phyloP scores from a whole-genome alignment of 148 eudicot species.

The Nepenthes gracilis region DNA sequence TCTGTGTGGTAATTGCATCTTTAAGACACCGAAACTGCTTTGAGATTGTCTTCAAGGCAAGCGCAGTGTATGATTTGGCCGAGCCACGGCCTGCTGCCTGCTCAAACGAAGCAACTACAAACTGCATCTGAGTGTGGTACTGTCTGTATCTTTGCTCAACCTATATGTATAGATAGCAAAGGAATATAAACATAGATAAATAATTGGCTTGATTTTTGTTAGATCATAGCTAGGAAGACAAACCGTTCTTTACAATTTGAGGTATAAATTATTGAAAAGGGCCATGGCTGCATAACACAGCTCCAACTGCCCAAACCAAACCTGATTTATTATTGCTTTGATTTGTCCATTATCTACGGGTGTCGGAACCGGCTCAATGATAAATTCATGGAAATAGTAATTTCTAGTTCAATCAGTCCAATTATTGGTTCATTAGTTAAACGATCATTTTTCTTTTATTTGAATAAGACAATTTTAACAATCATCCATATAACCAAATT shows the following conservation, averaged over 20 bases:
- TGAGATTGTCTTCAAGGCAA: slow-evolving; percentile 39
- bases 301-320: slow-evolving; percentile 3
- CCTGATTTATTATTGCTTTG: not conserved
- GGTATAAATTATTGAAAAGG: too few relatives aligned
- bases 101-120: slow-evolving; percentile 31
- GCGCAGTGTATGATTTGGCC: slow-evolving; percentile 35
- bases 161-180: slow-evolving; percentile 8
- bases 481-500: too few relatives aligned
- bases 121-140: slow-evolving; percentile 57
- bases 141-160: slow-evolving; percentile 72
- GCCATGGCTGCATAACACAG: not conserved
- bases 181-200: not conserved
- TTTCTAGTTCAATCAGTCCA: too few relatives aligned
- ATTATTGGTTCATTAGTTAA: too few relatives aligned
- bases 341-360: too few relatives aligned
- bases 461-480: too few relatives aligned
- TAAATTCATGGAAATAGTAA: too few relatives aligned
- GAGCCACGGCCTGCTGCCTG: slow-evolving; percentile 29
- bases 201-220: not conserved
- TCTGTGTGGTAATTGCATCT: slow-evolving; percentile 28
- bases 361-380: too few relatives aligned
- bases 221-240: not conserved
- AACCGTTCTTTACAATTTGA: too few relatives aligned
- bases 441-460: too few relatives aligned
- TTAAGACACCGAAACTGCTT: slow-evolving; percentile 35